Evolutionary conservation across 345 rosid genomes (phyloP).

Genomic region (Populus alba): DNA sequence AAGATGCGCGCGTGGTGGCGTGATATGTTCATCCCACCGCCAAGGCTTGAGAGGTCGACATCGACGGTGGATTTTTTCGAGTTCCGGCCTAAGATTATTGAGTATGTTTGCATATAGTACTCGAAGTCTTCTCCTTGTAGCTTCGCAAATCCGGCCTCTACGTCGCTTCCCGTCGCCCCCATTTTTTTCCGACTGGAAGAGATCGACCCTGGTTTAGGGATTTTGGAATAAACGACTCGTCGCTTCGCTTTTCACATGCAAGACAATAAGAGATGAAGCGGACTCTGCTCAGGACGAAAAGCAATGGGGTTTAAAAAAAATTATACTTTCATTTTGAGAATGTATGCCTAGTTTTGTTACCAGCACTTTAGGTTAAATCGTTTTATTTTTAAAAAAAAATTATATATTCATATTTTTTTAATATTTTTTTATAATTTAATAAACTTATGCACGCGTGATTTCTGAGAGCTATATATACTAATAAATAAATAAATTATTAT

Average conservation of each 20-base stretch:
- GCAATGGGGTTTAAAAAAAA: too few relatives aligned
- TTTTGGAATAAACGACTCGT: neutral
- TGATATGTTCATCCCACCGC: slow-evolving; percentile 97
- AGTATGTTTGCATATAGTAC: slow-evolving; percentile 96
- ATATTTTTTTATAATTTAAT: too few relatives aligned
- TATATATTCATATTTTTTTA: too few relatives aligned
- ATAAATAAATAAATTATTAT: too few relatives aligned
- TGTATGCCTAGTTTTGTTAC: too few relatives aligned
- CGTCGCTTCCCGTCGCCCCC: slow-evolving; percentile 59
- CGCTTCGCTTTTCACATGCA: neutral
- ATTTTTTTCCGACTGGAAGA: neutral
- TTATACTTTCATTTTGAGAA: too few relatives aligned
- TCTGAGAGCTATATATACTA: too few relatives aligned
- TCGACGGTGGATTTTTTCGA: slow-evolving; percentile 94
- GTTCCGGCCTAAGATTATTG: slow-evolving; percentile 88
- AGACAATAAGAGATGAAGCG: too few relatives aligned
- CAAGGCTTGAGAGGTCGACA: slow-evolving; percentile 89
- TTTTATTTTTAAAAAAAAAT: too few relatives aligned
- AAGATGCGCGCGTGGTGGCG: slow-evolving; percentile 92
- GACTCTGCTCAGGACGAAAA: too few relatives aligned
- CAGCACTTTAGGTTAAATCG: too few relatives aligned
- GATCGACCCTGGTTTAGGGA: neutral
- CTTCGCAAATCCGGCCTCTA: slow-evolving; percentile 97
- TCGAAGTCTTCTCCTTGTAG: slow-evolving; percentile 97
- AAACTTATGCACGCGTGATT: too few relatives aligned